Conservation (phyloP, 306 rosid species). For the Vigna hirtella region DNA sequence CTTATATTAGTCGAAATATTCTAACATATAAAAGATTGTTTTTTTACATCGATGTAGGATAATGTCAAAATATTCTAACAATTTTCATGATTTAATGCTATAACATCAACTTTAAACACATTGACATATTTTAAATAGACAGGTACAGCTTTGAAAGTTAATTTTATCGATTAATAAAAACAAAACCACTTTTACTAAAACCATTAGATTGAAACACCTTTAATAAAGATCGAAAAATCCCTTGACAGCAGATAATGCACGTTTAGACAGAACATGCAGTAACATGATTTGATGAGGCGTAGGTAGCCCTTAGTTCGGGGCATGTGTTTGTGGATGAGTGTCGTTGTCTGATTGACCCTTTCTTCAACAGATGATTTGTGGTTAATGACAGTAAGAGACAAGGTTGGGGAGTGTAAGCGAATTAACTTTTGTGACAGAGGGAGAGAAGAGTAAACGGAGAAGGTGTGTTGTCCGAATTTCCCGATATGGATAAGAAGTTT, state of each 20-base stretch:
- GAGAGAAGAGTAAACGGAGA: not conserved
- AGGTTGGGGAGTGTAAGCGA: constrained; percentile 2
- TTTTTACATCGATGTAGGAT: too few relatives aligned
- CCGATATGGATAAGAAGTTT: constrained; percentile 50
- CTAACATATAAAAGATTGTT: too few relatives aligned
- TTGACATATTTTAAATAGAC: too few relatives aligned
- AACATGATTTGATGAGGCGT: not conserved
- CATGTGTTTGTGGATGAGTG: constrained; percentile 18
- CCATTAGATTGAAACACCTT: not conserved
- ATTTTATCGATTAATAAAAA: too few relatives aligned
- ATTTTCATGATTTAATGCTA: too few relatives aligned
- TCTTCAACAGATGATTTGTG: constrained; percentile 12
- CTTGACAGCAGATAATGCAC: not conserved
- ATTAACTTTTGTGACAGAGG: not conserved
- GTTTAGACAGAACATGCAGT: not conserved
- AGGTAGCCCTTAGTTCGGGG: not conserved
- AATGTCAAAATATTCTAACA: too few relatives aligned
- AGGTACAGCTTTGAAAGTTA: too few relatives aligned
- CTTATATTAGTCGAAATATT: too few relatives aligned
- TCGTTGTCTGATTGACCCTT: constrained; percentile 39
- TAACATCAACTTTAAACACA: too few relatives aligned
- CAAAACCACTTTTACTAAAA: too few relatives aligned
- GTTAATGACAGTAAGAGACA: constrained; percentile 27
- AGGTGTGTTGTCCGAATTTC: constrained; percentile 52
- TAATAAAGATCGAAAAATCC: not conserved